phyloP scores from a whole-genome alignment of 2,329 filamentous ascomycete species.

The Cytospora schulzeri region DNA sequence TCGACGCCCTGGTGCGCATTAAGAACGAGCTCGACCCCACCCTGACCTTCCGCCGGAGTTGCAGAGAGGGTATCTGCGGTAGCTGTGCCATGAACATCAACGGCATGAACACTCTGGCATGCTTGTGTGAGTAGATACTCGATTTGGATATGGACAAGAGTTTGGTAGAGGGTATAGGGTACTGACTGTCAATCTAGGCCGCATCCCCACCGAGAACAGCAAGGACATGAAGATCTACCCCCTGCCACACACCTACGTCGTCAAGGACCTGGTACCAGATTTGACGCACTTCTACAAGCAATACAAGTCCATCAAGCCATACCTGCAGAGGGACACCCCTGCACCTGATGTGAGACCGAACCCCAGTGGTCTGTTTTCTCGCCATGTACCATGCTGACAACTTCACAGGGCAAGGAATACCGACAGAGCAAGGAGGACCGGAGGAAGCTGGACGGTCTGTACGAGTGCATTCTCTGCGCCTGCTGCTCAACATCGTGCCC shows the following conservation, averaged over 20 bases:
- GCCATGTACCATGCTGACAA: constrained; percentile 24
- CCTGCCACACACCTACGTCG: constrained; percentile 96
- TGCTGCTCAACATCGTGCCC: constrained; percentile 99
- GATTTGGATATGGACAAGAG: constrained; percentile 34
- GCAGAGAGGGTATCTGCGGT: constrained; percentile 97
- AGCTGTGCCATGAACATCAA: constrained; percentile 99
- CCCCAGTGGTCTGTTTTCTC: not conserved
- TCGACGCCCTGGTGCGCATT: constrained; percentile 95
- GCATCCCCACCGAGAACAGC: constrained; percentile 81
- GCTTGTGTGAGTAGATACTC: constrained; percentile 75
- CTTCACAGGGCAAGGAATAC: constrained; percentile 79
- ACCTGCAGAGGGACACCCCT: constrained; percentile 87
- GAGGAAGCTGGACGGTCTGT: constrained; percentile 94
- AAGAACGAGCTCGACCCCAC: constrained; percentile 99
- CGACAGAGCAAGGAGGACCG: constrained; percentile 90
- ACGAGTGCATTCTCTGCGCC: constrained; percentile 99
- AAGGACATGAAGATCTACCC: constrained; percentile 95
- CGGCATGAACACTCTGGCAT: constrained; percentile 95
- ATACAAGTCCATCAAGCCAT: constrained; percentile 99
- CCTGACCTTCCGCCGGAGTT: constrained; percentile 92
- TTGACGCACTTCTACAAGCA: constrained; percentile 99
- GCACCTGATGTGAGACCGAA: constrained; percentile 71
- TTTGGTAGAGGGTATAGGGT: not conserved
- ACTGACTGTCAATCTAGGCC: constrained; percentile 59
- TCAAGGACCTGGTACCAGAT: constrained; percentile 98